phyloP scores from a whole-genome alignment of 2,329 filamentous ascomycete genomes.

The Knoxdaviesia capensis region DNA sequence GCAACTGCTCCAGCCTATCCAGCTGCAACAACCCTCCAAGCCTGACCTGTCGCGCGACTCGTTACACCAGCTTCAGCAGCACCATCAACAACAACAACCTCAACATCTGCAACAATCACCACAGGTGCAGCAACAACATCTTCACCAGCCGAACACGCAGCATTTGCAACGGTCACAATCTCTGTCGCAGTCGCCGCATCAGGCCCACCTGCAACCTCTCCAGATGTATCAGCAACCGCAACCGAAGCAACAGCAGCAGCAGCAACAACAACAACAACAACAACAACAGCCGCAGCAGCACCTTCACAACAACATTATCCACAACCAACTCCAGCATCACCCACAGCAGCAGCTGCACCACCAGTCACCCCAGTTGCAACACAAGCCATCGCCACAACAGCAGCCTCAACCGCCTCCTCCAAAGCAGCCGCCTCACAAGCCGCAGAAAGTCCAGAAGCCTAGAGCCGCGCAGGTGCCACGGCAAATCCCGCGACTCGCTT shows the following conservation, averaged over 20 bases:
- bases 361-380: conserved; percentile 5
- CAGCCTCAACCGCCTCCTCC: conserved; percentile 1
- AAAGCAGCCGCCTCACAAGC: conserved; percentile 6
- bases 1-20: no score
- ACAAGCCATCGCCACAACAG: conserved; percentile 3
- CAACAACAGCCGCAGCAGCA: conserved; percentile 3
- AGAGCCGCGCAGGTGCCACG: conserved; percentile 1
- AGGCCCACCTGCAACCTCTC: not conserved
- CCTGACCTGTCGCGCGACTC: no score
- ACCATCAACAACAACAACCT: not conserved
- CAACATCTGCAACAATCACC: not conserved
- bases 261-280: conserved; percentile 9
- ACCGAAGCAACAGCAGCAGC: not conserved
- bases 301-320: conserved; percentile 5
- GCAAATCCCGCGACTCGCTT: not conserved
- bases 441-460: conserved; percentile 1
- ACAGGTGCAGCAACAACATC: not conserved
- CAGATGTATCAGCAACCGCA: conserved; percentile 10
- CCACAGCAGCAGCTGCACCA: conserved; percentile 5
- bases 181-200: no score
- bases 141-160: not conserved
- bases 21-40: no score
- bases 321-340: conserved; percentile 8
- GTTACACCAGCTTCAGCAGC: not conserved
- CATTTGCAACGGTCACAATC: not conserved